phyloP scores from a whole-genome alignment of 768 basidiomycete genomes.

The Cyathus striatus region DNA sequence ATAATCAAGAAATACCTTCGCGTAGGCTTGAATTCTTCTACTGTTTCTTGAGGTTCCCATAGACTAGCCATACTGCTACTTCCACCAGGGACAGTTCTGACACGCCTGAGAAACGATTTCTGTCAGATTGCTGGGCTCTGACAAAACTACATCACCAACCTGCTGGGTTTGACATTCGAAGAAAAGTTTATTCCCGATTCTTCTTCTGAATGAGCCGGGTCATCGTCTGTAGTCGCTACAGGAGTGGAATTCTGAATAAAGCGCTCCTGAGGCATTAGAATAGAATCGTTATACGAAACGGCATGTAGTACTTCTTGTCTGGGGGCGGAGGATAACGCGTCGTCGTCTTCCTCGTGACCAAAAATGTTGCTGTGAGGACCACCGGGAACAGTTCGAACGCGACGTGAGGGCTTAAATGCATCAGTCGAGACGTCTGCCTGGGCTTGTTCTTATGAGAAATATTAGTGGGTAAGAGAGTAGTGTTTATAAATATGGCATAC shows the following conservation, averaged over 20 bases:
- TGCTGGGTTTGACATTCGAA: conserved; percentile 41
- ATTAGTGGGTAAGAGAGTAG: not conserved
- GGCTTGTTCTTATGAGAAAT: conserved; percentile 8
- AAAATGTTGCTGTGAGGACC: conserved; percentile 51
- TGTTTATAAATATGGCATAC: not conserved
- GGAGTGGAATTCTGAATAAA: not conserved
- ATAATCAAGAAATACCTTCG: conserved; percentile 42
- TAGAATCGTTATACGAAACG: too few species aligned
- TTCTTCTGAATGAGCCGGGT: conserved; percentile 15
- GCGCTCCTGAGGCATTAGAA: too few species aligned
- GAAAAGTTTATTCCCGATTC: conserved; percentile 26
- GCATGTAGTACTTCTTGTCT: too few species aligned
- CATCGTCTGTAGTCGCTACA: not conserved
- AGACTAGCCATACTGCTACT: conserved; percentile 37
- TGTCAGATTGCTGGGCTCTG: not conserved
- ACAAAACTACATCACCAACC: conserved; percentile 27
- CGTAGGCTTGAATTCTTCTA: conserved; percentile 59
- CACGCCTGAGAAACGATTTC: conserved; percentile 25
- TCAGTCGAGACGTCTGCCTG: conserved; percentile 13
- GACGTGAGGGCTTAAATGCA: conserved; percentile 49
- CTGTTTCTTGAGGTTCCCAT: conserved; percentile 36
- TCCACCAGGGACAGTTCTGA: conserved; percentile 41
- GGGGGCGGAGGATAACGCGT: conserved; percentile 60
- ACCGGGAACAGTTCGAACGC: conserved; percentile 51
- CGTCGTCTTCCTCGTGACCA: conserved; percentile 38